Percentiles rank a stretch among this genome's conserved stretches.
Conservation (phyloP, 345 rosid genomes). For the Aquilaria malaccensis region DNA sequence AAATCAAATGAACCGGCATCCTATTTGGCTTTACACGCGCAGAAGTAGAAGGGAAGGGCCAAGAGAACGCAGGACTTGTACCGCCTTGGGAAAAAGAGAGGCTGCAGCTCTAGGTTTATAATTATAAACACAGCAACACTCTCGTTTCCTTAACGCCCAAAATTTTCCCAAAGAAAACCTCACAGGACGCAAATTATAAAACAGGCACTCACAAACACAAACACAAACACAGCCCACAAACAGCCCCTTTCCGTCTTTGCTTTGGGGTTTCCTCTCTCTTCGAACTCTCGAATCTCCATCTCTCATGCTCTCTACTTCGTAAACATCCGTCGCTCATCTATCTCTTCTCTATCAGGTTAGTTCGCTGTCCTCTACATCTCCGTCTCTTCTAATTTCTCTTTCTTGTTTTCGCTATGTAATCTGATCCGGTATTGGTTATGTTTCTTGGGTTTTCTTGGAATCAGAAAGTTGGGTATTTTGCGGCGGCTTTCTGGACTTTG, state of each 20-base stretch:
- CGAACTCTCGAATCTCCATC: background rate
- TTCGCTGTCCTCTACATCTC: background rate
- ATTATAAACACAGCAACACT: background rate
- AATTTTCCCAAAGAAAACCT: too few species aligned
- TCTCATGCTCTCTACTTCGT: constrained; percentile 19
- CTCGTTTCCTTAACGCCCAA: background rate
- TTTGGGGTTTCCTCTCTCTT: constrained; percentile 33
- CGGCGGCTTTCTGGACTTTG: constrained; percentile 10
- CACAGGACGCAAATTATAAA: too few species aligned
- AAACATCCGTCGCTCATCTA: constrained; percentile 18
- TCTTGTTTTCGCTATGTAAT: background rate
- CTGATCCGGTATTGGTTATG: constrained; percentile 20
- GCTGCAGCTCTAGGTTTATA: too few species aligned
- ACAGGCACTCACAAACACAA: background rate
- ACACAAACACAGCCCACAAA: background rate
- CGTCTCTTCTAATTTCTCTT: constrained; percentile 2
- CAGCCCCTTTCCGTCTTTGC: constrained; percentile 13
- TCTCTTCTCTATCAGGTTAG: constrained; percentile 26
- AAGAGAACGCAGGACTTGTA: too few species aligned
- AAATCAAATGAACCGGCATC: too few species aligned
- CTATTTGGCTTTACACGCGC: too few species aligned
- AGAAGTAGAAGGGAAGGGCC: too few species aligned
- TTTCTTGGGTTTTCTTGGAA: background rate
- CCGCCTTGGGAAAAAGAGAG: too few species aligned
- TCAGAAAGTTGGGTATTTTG: background rate